Evolutionary conservation across 176 grass and related monocot genomes (phyloP).

Genomic region (bread wheat (Triticum aestivum)): IWGSC_CS_RefSeq_v2.1 NC_057801.1:106924972-106925471

Average conservation of each 20-base stretch:
- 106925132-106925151: constrained; percentile 52
- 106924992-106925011: constrained; percentile 1
- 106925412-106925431: constrained; percentile 33
- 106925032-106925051: constrained; percentile 26
- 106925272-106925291: constrained; percentile 40
- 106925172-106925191: constrained; percentile 33
- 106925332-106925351: constrained; percentile 31
- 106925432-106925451: constrained; percentile 53
- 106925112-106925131: constrained; percentile 50
- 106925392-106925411: constrained; percentile 38
- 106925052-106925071: background rate
- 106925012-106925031: background rate
- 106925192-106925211: constrained; percentile 27
- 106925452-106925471: constrained; percentile 53
- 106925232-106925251: constrained; percentile 36
- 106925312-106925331: constrained; percentile 33
- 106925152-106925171: constrained; percentile 40
- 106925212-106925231: constrained; percentile 43
- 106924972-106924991: background rate
- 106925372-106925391: constrained; percentile 38
- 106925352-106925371: constrained; percentile 44
- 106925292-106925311: constrained; percentile 48
- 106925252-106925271: constrained; percentile 26
- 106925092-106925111: constrained; percentile 23
- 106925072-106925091: constrained; percentile 38